Percentiles rank a stretch among this genome's conserved stretches.
phyloP scores from a whole-genome alignment of 306 rosid species.

The Rosa rugosa region DNA sequence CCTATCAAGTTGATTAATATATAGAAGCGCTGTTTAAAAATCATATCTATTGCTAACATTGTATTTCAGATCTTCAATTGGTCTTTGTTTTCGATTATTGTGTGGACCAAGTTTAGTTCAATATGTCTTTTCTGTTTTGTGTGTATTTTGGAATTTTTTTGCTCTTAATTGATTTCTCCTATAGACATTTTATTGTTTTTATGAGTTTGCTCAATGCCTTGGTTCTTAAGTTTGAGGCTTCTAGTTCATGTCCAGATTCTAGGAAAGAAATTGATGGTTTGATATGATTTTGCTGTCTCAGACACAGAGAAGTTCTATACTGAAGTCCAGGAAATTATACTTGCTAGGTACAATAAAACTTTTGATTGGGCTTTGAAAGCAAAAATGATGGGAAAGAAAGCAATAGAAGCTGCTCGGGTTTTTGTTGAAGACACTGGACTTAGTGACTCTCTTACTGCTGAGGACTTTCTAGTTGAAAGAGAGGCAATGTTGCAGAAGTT shows the following conservation, averaged over 20 bases:
- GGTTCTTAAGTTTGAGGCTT: slow-evolving; percentile 1
- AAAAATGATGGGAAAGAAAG: slow-evolving; percentile 93
- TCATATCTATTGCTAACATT: neutral
- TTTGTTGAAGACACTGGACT: slow-evolving; percentile 82
- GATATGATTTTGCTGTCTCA: slow-evolving; percentile 29
- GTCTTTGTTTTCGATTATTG: neutral
- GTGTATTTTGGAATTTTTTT: neutral
- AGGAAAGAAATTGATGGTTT: slow-evolving; percentile 16
- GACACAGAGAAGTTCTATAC: slow-evolving; percentile 90
- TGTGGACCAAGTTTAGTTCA: neutral
- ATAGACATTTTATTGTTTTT: neutral
- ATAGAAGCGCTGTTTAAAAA: neutral
- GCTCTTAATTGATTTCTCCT: neutral
- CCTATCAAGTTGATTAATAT: neutral
- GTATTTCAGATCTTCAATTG: neutral
- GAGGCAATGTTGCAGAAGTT: slow-evolving; percentile 62
- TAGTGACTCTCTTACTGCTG: slow-evolving; percentile 61
- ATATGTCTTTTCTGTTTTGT: neutral
- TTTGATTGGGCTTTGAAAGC: slow-evolving; percentile 93
- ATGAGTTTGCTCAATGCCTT: neutral
- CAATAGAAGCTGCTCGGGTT: slow-evolving; percentile 81
- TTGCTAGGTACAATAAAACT: slow-evolving; percentile 72
- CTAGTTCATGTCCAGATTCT: neutral
- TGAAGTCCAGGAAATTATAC: slow-evolving; percentile 77
- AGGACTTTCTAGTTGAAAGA: slow-evolving; percentile 77